Conservation (phyloP, 169 alveolate species). For the Eimeria sp. region DNA sequence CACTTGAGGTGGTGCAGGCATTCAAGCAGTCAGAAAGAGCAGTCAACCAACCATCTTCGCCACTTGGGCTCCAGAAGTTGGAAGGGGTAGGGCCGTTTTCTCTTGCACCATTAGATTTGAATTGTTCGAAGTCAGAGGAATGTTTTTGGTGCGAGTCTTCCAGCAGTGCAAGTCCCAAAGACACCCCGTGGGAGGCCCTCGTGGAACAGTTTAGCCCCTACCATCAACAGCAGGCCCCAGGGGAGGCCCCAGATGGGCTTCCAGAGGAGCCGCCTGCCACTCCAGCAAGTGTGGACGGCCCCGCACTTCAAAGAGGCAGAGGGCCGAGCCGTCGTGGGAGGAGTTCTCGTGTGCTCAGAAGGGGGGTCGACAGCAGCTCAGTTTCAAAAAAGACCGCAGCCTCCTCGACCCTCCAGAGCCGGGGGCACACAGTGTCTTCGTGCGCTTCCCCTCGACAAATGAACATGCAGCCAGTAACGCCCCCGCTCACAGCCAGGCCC, state of each 20-base stretch:
- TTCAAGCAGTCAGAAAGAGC: neutral
- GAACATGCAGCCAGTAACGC: neutral
- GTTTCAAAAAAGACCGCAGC: neutral
- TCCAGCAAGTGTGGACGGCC: neutral
- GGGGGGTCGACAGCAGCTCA: neutral
- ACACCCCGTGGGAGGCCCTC: conserved; percentile 5
- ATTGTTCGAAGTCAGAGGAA: neutral
- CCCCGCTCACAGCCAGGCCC: neutral
- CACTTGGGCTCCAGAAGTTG: neutral
- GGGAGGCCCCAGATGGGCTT: neutral
- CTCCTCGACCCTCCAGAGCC: neutral
- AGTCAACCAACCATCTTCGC: neutral
- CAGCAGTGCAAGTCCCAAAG: neutral
- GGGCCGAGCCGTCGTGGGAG: neutral
- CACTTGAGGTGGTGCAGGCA: neutral
- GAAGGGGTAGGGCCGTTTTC: neutral
- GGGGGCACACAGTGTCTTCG: neutral
- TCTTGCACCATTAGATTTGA: neutral
- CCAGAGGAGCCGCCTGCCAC: neutral
- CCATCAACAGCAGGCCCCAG: neutral
- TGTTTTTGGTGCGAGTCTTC: neutral
- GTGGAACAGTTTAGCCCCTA: neutral
- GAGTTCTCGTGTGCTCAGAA: neutral
- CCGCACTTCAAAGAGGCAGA: neutral
- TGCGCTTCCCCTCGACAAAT: neutral